These are phyloP conservation scores for Trichoderma sp. DNA, from an alignment of 2,329 filamentous ascomycete genomes.

Conservation along the genomic window DNA sequence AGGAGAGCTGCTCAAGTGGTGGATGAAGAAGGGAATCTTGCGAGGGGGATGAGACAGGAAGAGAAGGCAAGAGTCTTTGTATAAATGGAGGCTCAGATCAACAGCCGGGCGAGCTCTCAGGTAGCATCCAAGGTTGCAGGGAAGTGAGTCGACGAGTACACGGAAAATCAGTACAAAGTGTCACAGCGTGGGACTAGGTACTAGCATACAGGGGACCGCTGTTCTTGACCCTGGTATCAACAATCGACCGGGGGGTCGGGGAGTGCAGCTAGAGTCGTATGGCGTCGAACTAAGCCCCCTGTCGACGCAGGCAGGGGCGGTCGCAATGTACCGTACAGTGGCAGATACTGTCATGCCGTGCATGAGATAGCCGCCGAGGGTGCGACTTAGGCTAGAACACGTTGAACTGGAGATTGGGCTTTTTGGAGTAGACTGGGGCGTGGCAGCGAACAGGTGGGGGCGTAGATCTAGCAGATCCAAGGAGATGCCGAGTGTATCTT, in stretches of 20 bases:
- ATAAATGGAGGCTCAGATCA: constrained; percentile 29
- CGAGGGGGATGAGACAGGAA: constrained; percentile 18
- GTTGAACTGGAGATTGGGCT: neutral
- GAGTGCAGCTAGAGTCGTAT: constrained; percentile 14
- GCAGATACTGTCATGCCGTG: constrained; percentile 36
- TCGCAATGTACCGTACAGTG: constrained; percentile 21
- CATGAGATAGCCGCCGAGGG: constrained; percentile 38
- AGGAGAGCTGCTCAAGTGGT: constrained; percentile 13
- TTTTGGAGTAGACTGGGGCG: constrained; percentile 5
- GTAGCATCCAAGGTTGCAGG: constrained; percentile 19
- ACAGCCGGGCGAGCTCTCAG: constrained; percentile 26
- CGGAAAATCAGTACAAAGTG: constrained; percentile 19
- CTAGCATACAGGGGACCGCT: constrained; percentile 29
- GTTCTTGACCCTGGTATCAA: constrained; percentile 13
- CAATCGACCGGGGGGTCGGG: constrained; percentile 27
- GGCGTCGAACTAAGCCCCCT: constrained; percentile 22
- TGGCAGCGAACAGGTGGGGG: neutral
- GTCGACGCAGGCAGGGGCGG: constrained; percentile 25
- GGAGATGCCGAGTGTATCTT: neutral
- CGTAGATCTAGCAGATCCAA: neutral
- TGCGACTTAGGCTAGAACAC: neutral
- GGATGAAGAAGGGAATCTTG: constrained; percentile 24
- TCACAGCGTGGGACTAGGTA: constrained; percentile 12
- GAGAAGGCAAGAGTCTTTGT: constrained; percentile 30
- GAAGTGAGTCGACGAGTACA: constrained; percentile 25